phyloP scores from a whole-genome alignment of 176 grass and related monocot species.

The Oryza coarctata region DNA sequence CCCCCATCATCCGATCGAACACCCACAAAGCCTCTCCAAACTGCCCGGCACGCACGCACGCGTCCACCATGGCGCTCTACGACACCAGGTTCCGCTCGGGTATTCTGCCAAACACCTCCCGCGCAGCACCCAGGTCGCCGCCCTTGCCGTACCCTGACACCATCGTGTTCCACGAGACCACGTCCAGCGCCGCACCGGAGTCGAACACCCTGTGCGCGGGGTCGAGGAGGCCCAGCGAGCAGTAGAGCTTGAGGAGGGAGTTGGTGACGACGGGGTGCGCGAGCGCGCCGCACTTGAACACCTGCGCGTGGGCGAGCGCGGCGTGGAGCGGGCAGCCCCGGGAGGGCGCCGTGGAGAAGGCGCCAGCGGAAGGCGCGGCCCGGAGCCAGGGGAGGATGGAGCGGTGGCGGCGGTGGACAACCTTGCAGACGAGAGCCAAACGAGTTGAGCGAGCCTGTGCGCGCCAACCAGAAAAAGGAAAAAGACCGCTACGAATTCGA shows the following conservation, averaged over 20 bases:
- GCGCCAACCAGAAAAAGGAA: not conserved
- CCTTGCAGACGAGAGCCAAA: not conserved
- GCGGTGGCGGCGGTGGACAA: not conserved
- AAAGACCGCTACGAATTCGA: not conserved
- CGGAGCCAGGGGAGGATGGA: not conserved
- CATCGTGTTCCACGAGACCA: constrained; percentile 65
- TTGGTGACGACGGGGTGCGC: constrained; percentile 60
- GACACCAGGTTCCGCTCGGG: constrained; percentile 51
- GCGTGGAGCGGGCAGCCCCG: not conserved
- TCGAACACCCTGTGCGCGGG: constrained; percentile 55
- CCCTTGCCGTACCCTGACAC: constrained; percentile 49
- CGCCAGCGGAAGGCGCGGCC: not conserved
- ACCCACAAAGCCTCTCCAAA: constrained; percentile 42
- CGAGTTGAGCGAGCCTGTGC: not conserved
- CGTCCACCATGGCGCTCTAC: constrained; percentile 58
- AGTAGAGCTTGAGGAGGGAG: constrained; percentile 62
- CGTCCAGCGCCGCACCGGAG: constrained; percentile 22
- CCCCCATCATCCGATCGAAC: constrained; percentile 47
- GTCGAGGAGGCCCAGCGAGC: constrained; percentile 30
- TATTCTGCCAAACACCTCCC: constrained; percentile 59
- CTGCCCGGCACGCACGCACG: constrained; percentile 22
- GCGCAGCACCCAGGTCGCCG: constrained; percentile 30
- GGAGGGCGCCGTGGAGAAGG: constrained; percentile 44
- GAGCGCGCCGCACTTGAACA: constrained; percentile 49
- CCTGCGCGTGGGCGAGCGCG: constrained; percentile 53